Evolutionary conservation across 2,329 filamentous ascomycete genomes (phyloP).

Genomic region (Cladophialophora carrionii): DNA sequence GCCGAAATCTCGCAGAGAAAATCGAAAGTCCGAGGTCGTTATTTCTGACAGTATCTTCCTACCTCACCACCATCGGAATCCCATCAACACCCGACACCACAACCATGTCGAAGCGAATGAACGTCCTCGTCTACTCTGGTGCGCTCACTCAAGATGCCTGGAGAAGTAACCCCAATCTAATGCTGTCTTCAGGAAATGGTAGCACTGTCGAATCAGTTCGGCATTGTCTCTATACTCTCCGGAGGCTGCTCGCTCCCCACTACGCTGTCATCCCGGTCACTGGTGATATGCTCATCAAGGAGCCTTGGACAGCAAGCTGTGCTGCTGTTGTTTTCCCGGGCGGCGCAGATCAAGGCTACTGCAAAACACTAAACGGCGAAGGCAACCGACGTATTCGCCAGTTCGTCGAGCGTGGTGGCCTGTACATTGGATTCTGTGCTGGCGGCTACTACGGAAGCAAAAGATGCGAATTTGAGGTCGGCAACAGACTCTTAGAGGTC

Average conservation of each 20-base stretch:
- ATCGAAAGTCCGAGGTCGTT: conserved; percentile 3
- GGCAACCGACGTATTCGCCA: conserved; percentile 83
- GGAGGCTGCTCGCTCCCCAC: conserved; percentile 80
- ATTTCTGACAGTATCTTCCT: conserved; percentile 5
- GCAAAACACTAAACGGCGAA: conserved; percentile 79
- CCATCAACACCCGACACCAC: conserved; percentile 17
- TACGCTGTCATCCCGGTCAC: conserved; percentile 90
- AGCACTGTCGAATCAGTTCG: conserved; percentile 85
- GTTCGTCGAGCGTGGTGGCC: conserved; percentile 82
- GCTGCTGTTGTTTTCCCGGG: conserved; percentile 90
- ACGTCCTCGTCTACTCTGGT: conserved; percentile 93
- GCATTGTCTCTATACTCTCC: conserved; percentile 84
- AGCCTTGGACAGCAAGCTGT: conserved; percentile 87
- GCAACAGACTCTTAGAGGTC: conserved; percentile 78
- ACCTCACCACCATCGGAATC: conserved; percentile 1
- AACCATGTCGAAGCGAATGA: conserved; percentile 73
- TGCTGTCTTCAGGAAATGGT: conserved; percentile 67
- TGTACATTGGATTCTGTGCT: conserved; percentile 89
- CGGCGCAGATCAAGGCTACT: conserved; percentile 92
- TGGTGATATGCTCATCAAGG: conserved; percentile 77
- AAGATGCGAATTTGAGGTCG: conserved; percentile 89
- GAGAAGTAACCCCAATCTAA: conserved; percentile 42
- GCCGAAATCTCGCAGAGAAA: conserved; percentile 4
- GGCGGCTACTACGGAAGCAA: conserved; percentile 87
- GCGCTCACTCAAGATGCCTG: conserved; percentile 42